phyloP scores from a whole-genome alignment of 345 rosid species.

The Gossypium anomalum region DNA sequence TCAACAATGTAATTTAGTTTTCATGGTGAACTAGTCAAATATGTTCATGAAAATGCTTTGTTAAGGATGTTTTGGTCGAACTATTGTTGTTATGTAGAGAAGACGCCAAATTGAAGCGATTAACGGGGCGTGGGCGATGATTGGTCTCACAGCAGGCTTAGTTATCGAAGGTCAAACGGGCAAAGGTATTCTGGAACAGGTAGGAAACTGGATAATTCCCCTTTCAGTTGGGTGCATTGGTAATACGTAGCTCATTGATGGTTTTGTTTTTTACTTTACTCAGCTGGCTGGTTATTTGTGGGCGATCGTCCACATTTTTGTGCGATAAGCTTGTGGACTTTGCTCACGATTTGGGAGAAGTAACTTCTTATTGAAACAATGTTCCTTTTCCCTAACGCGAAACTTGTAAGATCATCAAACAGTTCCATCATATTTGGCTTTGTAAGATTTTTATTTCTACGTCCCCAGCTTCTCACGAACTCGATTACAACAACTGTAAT shows the following conservation, averaged over 20 bases:
- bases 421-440: not conserved
- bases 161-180: conserved; percentile 88
- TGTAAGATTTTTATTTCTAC: not conserved
- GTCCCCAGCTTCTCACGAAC: not conserved
- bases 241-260: not conserved
- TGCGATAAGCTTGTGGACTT: conserved; percentile 19
- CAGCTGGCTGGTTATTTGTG: conserved; percentile 77
- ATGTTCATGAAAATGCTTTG: not conserved
- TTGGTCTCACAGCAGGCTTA: conserved; percentile 73
- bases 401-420: no score
- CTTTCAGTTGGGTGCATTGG: not conserved
- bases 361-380: not conserved
- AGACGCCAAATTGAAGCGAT: conserved; percentile 81
- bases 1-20: not conserved
- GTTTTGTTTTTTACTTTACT: conserved; percentile 6
- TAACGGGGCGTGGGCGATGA: conserved; percentile 92
- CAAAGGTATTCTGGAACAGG: conserved; percentile 64
- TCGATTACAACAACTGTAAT: not conserved
- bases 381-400: no score
- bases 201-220: conserved; percentile 10
- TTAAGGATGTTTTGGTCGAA: not conserved
- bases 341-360: not conserved
- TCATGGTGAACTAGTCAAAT: not conserved
- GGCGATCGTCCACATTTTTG: conserved; percentile 39
- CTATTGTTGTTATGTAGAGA: conserved; percentile 36